phyloP scores from a whole-genome alignment of 1,284 basidiomycete genomes.

The Cutaneotrichosporon spelunceum region DNA sequence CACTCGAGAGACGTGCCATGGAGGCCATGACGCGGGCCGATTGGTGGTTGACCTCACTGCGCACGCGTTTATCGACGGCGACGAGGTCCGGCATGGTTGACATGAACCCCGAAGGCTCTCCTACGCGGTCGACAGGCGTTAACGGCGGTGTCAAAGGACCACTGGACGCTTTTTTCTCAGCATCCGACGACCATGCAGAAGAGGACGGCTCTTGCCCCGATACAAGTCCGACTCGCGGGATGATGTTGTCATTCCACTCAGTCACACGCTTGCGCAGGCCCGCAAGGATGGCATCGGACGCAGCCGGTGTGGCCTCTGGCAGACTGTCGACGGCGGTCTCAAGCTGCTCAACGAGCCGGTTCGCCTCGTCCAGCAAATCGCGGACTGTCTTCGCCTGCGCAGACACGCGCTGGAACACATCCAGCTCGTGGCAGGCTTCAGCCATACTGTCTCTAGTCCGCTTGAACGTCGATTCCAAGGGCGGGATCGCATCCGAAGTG shows the following conservation, averaged over 20 bases:
- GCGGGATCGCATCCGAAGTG: neutral
- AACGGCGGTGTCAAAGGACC: slow-evolving; percentile 22
- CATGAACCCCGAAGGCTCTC: neutral
- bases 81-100: slow-evolving; percentile 56
- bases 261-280: slow-evolving; percentile 5
- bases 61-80: slow-evolving; percentile 64
- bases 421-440: slow-evolving; percentile 11
- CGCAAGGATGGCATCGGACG: neutral
- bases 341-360: slow-evolving; percentile 21
- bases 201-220: neutral
- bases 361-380: slow-evolving; percentile 20
- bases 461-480: neutral
- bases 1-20: slow-evolving; percentile 47
- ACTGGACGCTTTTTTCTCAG: neutral
- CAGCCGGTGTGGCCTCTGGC: neutral
- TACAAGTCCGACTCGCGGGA: slow-evolving; percentile 13
- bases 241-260: slow-evolving; percentile 17
- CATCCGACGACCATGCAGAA: neutral
- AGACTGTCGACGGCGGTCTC: slow-evolving; percentile 19
- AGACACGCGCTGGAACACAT: slow-evolving; percentile 12
- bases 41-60: slow-evolving; percentile 66
- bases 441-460: neutral
- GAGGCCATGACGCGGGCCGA: slow-evolving; percentile 62
- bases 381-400: slow-evolving; percentile 21
- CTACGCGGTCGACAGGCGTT: slow-evolving; percentile 12